These are phyloP conservation scores for Malassezia caprae DNA, from an alignment of 1,284 basidiomycete genomes.

Conservation along the genomic window DNA sequence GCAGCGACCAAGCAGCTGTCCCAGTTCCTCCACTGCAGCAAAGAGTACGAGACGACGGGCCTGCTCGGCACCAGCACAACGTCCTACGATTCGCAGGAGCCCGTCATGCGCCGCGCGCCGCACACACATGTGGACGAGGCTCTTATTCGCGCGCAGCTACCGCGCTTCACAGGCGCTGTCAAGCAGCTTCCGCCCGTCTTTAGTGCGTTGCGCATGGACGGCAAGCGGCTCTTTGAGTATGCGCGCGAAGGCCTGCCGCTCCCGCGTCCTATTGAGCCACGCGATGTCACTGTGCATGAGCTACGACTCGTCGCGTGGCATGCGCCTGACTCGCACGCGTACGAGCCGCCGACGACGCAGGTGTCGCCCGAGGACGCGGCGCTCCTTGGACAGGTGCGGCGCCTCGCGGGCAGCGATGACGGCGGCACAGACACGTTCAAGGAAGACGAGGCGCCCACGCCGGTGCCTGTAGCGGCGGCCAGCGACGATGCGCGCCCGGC, in stretches of 20 bases:
- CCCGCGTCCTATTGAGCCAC: slow-evolving; percentile 79
- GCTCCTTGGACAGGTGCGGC: slow-evolving; percentile 30
- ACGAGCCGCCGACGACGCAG: slow-evolving; percentile 30
- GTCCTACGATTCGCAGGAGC: slow-evolving; percentile 77
- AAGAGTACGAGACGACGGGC: slow-evolving; percentile 76
- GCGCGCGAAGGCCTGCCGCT: slow-evolving; percentile 79
- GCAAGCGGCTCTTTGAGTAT: slow-evolving; percentile 89
- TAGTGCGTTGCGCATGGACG: slow-evolving; percentile 96
- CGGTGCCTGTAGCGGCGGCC: not conserved
- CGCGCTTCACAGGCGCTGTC: slow-evolving; percentile 76
- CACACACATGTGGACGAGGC: slow-evolving; percentile 73
- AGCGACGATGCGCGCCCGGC: slow-evolving; percentile 4
- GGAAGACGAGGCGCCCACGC: slow-evolving; percentile 7
- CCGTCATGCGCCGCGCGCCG: slow-evolving; percentile 52
- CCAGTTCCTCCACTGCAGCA: slow-evolving; percentile 78
- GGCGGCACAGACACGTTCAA: slow-evolving; percentile 15
- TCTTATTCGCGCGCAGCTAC: slow-evolving; percentile 61
- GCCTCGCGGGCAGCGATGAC: slow-evolving; percentile 28
- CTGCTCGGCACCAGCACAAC: slow-evolving; percentile 89
- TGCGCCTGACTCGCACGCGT: slow-evolving; percentile 25
- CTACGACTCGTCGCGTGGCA: slow-evolving; percentile 56
- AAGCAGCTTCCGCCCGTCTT: slow-evolving; percentile 61
- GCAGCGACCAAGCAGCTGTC: slow-evolving; percentile 79
- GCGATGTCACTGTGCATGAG: slow-evolving; percentile 71
- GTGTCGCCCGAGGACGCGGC: slow-evolving; percentile 33